A percentile compares a stretch with the other conserved stretches of the same genome.
phyloP scores from a whole-genome alignment of 2,329 filamentous ascomycete genomes.

The Ophiostoma perfectum region DNA sequence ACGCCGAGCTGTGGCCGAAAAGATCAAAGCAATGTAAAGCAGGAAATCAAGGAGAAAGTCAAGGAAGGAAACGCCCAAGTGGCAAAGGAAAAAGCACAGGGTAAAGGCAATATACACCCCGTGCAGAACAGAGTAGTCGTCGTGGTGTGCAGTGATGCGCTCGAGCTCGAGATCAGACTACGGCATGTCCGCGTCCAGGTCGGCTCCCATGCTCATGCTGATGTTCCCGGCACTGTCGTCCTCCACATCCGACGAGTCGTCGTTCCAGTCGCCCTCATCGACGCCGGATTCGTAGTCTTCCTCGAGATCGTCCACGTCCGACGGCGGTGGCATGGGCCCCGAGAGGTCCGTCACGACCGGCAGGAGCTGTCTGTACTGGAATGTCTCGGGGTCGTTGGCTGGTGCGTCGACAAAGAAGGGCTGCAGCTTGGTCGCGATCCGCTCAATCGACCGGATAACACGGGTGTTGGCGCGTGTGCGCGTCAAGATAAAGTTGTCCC shows the following conservation, averaged over 20 bases:
- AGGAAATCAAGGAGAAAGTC: not conserved
- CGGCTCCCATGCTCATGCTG: conserved; percentile 1
- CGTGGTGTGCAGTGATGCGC: too few relatives aligned
- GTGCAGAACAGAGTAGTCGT: too few relatives aligned
- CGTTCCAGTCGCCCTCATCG: conserved; percentile 13
- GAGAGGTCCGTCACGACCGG: not conserved
- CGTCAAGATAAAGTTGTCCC: conserved; percentile 42
- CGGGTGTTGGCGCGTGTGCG: conserved; percentile 40
- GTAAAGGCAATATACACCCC: not conserved
- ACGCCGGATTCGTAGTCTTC: conserved; percentile 5
- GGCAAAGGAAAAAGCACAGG: not conserved
- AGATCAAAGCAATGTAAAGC: not conserved
- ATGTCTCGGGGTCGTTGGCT: not conserved
- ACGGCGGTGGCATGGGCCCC: not conserved
- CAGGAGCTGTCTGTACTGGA: not conserved
- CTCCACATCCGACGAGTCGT: conserved; percentile 1
- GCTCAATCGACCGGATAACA: conserved; percentile 40
- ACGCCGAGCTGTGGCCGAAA: not conserved
- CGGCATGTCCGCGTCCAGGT: conserved; percentile 9
- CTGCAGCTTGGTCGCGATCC: conserved; percentile 40
- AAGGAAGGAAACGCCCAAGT: not conserved
- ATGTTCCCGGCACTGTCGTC: not conserved
- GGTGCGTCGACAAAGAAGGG: conserved; percentile 35
- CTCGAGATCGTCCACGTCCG: not conserved
- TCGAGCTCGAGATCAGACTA: not conserved